Conservation (phyloP, 108 stramenopile genomes). For the Skeletonema menzelii region DNA sequence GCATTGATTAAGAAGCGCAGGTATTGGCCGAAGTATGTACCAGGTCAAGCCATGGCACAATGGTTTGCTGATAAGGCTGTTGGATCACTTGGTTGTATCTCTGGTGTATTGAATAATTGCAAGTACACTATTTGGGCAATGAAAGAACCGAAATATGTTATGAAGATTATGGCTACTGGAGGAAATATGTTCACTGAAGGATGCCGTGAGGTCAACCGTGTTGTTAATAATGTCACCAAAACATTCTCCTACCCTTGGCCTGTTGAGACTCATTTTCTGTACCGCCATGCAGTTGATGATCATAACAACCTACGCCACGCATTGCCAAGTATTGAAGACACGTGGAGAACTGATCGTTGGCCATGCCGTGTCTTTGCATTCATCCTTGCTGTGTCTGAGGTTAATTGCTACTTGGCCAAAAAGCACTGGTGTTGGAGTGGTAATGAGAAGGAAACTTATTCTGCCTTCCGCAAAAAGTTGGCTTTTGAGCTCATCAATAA, state of each 20-base stretch:
- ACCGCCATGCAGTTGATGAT: not conserved
- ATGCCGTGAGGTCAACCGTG: not conserved
- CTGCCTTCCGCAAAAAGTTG: too few species aligned
- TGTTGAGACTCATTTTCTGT: too few species aligned
- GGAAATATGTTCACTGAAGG: not conserved
- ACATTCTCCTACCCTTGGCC: not conserved
- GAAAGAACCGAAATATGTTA: slow-evolving; percentile 3
- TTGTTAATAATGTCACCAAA: not conserved
- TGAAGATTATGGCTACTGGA: not conserved
- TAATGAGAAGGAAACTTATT: not conserved
- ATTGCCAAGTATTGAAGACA: not conserved
- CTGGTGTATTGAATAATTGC: not conserved
- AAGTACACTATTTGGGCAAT: not conserved
- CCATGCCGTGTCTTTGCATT: not conserved
- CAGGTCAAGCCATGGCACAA: not conserved
- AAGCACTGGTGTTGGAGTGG: not conserved
- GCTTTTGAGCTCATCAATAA: too few species aligned
- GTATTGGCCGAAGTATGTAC: slow-evolving; percentile 1
- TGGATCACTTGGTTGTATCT: too few species aligned
- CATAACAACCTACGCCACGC: slow-evolving; percentile 1
- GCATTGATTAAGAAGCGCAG: slow-evolving; percentile 8
- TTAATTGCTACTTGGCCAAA: not conserved
- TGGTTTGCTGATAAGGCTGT: not conserved
- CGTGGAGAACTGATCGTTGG: not conserved
- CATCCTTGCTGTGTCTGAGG: not conserved